phyloP scores from a whole-genome alignment of 805 yeast genomes.

The Schizosaccharomyces japonicus region DNA sequence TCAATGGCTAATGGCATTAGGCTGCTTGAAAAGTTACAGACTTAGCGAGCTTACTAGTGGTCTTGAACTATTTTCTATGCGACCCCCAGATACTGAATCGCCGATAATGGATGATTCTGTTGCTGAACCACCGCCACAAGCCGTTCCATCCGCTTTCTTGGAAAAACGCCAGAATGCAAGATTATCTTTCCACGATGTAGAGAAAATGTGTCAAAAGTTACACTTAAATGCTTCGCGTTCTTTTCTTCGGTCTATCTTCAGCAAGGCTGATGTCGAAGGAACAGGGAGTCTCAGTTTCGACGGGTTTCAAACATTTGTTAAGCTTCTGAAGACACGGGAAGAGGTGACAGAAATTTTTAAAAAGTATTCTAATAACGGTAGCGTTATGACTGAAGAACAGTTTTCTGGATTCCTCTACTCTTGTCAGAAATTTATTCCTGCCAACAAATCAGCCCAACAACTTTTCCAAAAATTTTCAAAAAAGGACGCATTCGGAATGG shows the following conservation, averaged over 20 bases:
- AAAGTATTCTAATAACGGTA: neutral
- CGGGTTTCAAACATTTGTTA: conserved; percentile 57
- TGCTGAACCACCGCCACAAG: too few species aligned
- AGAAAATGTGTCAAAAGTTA: conserved; percentile 37
- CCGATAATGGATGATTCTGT: conserved; percentile 14
- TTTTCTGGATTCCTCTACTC: conserved; percentile 16
- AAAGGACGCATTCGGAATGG: neutral
- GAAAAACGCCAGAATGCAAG: conserved; percentile 12
- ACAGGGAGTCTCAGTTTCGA: conserved; percentile 36
- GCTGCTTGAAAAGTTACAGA: conserved; percentile 31
- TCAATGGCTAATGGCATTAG: conserved; percentile 30
- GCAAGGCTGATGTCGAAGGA: conserved; percentile 25
- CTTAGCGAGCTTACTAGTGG: conserved; percentile 34
- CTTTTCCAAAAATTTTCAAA: conserved; percentile 18
- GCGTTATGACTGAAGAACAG: neutral
- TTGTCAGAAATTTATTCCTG: conserved; percentile 28
- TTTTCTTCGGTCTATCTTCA: conserved; percentile 28
- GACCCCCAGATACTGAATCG: too few species aligned
- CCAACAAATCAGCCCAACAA: conserved; percentile 19
- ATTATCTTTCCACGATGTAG: conserved; percentile 38
- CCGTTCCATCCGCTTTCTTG: conserved; percentile 12
- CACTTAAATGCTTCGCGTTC: conserved; percentile 47
- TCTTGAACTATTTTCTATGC: conserved; percentile 26
- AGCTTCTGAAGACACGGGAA: conserved; percentile 34
- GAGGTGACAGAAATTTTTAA: conserved; percentile 37